phyloP scores from a whole-genome alignment of 169 alveolate genomes.

The Cyclospora cayetanensis region DNA sequence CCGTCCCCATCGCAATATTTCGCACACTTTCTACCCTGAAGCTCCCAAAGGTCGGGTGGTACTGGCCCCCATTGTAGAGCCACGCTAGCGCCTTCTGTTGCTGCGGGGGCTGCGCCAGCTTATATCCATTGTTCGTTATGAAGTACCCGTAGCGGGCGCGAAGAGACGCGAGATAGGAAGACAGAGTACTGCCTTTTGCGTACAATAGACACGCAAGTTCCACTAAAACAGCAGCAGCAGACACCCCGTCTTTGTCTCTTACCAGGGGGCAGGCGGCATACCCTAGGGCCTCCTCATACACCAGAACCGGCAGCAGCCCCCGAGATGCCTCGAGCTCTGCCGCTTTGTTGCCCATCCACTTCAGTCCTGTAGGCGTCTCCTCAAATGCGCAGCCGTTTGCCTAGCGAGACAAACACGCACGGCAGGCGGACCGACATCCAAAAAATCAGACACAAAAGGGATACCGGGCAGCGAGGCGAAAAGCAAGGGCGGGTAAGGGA shows the following conservation, averaged over 20 bases:
- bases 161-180: conserved; percentile 69
- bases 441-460: no score
- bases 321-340: conserved; percentile 65
- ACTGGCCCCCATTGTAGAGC: not conserved
- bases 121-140: conserved; percentile 79
- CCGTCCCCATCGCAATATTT: conserved; percentile 83
- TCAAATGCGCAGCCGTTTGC: conserved; percentile 73
- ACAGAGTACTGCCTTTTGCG: conserved; percentile 74
- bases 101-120: conserved; percentile 65
- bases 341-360: conserved; percentile 83
- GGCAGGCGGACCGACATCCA: no score
- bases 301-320: conserved; percentile 73
- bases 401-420: no score
- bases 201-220: conserved; percentile 79
- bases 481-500: no score
- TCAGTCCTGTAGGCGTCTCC: conserved; percentile 84
- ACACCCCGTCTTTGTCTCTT: conserved; percentile 85
- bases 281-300: conserved; percentile 85
- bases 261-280: conserved; percentile 78
- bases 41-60: conserved; percentile 75
- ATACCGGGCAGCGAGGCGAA: no score
- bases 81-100: not conserved
- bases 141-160: conserved; percentile 80
- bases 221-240: conserved; percentile 84
- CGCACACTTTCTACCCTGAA: conserved; percentile 75